Percentiles rank a stretch among this genome's conserved stretches.
Conservation (phyloP, 1,284 basidiomycete species). For the Porphyrellus sp. region DNA sequence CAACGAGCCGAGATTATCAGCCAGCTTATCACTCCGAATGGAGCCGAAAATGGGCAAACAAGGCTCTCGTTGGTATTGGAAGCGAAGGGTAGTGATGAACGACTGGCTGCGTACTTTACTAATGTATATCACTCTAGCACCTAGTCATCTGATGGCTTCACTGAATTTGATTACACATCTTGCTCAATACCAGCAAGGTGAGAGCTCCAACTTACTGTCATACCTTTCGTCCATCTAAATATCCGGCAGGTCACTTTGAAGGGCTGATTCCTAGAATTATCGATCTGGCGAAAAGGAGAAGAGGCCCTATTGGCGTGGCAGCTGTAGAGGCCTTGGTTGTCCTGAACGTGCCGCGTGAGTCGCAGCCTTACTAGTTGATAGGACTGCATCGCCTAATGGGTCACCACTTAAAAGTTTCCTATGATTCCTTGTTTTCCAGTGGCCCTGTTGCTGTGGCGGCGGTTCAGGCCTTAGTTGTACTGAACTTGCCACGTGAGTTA, state of each 20-base stretch:
- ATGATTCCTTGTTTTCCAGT: too few relatives aligned
- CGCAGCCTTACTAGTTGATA: too few relatives aligned
- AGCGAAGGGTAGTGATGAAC: not conserved
- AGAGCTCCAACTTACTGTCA: not conserved
- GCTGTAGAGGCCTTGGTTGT: not conserved
- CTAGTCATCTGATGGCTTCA: not conserved
- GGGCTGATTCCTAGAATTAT: not conserved
- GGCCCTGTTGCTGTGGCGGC: not conserved
- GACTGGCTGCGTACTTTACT: not conserved
- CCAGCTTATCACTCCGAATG: not conserved
- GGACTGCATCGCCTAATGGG: too few relatives aligned
- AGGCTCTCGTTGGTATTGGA: not conserved
- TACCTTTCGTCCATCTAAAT: not conserved
- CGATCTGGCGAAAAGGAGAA: not conserved
- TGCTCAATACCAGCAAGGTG: not conserved
- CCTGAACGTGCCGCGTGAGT: not conserved
- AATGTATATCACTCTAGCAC: not conserved
- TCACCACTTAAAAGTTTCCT: too few relatives aligned
- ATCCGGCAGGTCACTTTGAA: not conserved
- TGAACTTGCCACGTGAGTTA: not conserved
- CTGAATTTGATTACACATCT: not conserved
- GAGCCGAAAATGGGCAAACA: not conserved
- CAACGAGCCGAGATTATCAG: not conserved
- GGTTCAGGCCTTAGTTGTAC: not conserved
- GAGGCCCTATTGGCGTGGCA: not conserved